phyloP scores from a whole-genome alignment of 495 filamentous ascomycete species.

The Lophiotrema nucula region DNA sequence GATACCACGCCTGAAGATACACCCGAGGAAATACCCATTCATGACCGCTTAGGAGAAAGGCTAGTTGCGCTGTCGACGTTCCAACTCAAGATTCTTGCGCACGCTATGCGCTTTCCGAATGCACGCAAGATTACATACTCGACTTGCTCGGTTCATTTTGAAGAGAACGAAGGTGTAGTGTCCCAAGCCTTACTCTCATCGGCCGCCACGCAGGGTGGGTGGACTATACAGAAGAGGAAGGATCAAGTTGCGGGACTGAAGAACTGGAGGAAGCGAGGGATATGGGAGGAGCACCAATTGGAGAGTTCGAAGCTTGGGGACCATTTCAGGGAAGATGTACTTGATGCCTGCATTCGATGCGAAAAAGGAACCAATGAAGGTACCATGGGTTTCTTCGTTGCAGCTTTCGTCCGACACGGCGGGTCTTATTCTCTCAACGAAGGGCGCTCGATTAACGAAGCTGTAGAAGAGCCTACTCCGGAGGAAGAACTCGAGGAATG shows the following conservation, averaged over 20 bases:
- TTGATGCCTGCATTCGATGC: conserved; percentile 78
- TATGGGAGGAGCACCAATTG: conserved; percentile 23
- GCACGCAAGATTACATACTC: conserved; percentile 80
- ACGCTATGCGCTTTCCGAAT: conserved; percentile 75
- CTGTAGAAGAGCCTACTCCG: not conserved
- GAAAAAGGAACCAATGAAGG: conserved; percentile 76
- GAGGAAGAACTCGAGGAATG: conserved; percentile 44
- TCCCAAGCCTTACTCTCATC: conserved; percentile 62
- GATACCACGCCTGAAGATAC: conserved; percentile 45
- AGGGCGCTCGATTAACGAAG: not conserved
- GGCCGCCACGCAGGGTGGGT: conserved; percentile 66
- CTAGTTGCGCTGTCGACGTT: conserved; percentile 54
- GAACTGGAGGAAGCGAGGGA: conserved; percentile 70
- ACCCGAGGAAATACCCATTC: conserved; percentile 33
- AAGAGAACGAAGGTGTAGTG: conserved; percentile 89
- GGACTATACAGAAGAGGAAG: conserved; percentile 67
- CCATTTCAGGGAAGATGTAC: conserved; percentile 42
- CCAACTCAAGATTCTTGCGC: conserved; percentile 40
- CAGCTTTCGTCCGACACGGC: conserved; percentile 59
- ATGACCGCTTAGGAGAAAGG: conserved; percentile 42
- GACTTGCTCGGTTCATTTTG: conserved; percentile 82
- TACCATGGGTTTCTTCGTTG: conserved; percentile 72
- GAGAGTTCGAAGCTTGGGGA: conserved; percentile 18
- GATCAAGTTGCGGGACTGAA: conserved; percentile 70
- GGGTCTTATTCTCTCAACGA: not conserved